Evolutionary conservation across 345 rosid species (phyloP), one percentile per base, ranked within the genome.

Genomic region (Syzygium oleosum): DNA sequence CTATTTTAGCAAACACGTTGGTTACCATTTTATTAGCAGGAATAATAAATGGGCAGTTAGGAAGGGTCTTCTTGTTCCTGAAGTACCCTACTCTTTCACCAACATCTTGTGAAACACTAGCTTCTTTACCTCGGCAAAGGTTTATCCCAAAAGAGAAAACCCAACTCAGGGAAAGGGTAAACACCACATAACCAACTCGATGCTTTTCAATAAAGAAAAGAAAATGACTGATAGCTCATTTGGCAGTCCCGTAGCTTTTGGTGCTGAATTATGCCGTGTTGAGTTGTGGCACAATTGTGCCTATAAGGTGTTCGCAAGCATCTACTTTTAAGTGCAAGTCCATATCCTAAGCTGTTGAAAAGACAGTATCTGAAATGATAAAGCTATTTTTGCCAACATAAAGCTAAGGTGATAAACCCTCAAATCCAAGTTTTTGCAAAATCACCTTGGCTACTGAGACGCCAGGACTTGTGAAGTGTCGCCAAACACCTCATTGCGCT

Each of bases 1-100:
- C 86, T 86, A 52, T 84, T 93, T 91, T 88, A 91, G 94, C 88
- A 94, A 92, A 88, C 46, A 88, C 91, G 88, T 85, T 88, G 90
- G 90, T 91, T 91, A 88, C 90, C 77, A 52, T 88, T 91, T 89
- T 84, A 87, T 88, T 90, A 86, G 88, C 87, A 34, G 85, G 89
- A 86, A 21, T 58, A 19, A 89, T 89, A 90, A 93, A 92, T 88
- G 88, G 88, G 90, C 89, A 84, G 91, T 89, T 91, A 89, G 86
- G 58, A 65, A 27, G 52, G 51, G 46, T 85, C 29, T 61, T 87
- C 88, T 89, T 51, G 85, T 87, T 88, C 80, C 90, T 38, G 31
- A 85, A 88, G 10, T 88, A 31, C 89, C 93, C 91, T 84, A 52
- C 51, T 52, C 61, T 84, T 90, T 90, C 85, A 38, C 80, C 80